Base-by-base conservation (phyloP, 2,329 filamentous ascomycete species). In the Chalaropsis thielavioides region DNA sequence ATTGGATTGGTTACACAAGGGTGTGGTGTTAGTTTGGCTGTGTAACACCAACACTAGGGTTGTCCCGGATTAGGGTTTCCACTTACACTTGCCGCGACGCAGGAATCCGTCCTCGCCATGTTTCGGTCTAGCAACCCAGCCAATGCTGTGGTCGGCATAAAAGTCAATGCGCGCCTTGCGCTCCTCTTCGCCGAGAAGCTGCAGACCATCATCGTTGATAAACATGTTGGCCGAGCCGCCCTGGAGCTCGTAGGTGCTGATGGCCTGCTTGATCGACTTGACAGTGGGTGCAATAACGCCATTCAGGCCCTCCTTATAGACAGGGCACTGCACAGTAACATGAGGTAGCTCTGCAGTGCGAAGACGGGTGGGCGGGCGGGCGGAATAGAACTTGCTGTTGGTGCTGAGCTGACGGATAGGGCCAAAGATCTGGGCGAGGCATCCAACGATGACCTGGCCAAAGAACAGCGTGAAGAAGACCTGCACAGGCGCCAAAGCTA, bases 381-480 rank as follows among this genome's bases (percentile, higher is more conserved):
- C 89, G 0, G 89, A 92, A 76, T 88, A 94, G 77, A 86, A 92
- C 73, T 88, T 89, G 71, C 88, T 90, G 79, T 94, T 94, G 70
- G 81, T 76, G 40, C 80, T 82, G 73, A 92, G 79, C 72, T 92
- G 87, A 60, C 81, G 81, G 65, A 91, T 83, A 0, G 89, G 88
- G 4, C 89, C 89, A 66, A 92, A 82, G 69, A 88, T 83, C 73
- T 92, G 88, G 1, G 86, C 84, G 70, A 91, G 73, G 71, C 86
- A 90, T 67, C 88, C 87, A 62, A 91, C 77, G 66, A 92, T 87
- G 71, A 90, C 88, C 73, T 91, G 87, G 24, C 80, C 85, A 72
- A 92, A 91, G 77, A 92, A 90, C 70, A 92, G 80, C 1, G 88
- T 89, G 76, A 92, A 90, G 78, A 91, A 90, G 66, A 90, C 79